These are phyloP conservation scores for Ceratocystis huliohia DNA, from an alignment of 2,329 filamentous ascomycete species.

Conservation along the genomic window DNA sequence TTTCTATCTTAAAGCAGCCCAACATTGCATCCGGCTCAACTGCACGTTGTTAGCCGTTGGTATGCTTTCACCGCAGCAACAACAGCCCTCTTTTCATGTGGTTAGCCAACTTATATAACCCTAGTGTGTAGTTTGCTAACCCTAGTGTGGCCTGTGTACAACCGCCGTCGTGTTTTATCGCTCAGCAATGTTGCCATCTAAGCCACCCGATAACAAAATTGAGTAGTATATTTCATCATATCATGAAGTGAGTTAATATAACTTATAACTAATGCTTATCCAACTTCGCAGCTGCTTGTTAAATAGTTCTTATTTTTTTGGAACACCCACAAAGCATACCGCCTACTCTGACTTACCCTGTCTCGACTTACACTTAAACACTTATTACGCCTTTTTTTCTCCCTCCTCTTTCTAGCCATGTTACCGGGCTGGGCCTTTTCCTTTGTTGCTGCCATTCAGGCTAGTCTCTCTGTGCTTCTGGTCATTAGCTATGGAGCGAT, in stretches of 20 bases:
- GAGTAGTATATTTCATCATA: not conserved
- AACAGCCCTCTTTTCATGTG: not conserved
- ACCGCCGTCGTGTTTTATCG: no score
- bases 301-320: not conserved
- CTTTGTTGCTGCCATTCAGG: slow-evolving; percentile 36
- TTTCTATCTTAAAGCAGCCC: not conserved
- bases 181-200: not conserved
- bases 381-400: not conserved
- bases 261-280: not conserved
- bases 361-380: not conserved
- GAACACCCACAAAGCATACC: not conserved
- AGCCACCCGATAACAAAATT: not conserved
- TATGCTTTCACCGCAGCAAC: slow-evolving; percentile 9
- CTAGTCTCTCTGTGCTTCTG: slow-evolving; percentile 36
- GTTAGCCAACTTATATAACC: no score
- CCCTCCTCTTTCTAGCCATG: not conserved
- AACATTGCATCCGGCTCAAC: not conserved
- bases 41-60: not conserved
- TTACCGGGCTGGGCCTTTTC: slow-evolving; percentile 20
- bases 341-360: not conserved
- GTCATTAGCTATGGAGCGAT: slow-evolving; percentile 35
- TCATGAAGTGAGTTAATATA: not conserved
- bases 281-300: not conserved
- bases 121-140: not conserved
- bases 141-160: not conserved